phyloP scores from a whole-genome alignment of 2,329 filamentous ascomycete genomes.

The Hymenoscyphus salicellus region DNA sequence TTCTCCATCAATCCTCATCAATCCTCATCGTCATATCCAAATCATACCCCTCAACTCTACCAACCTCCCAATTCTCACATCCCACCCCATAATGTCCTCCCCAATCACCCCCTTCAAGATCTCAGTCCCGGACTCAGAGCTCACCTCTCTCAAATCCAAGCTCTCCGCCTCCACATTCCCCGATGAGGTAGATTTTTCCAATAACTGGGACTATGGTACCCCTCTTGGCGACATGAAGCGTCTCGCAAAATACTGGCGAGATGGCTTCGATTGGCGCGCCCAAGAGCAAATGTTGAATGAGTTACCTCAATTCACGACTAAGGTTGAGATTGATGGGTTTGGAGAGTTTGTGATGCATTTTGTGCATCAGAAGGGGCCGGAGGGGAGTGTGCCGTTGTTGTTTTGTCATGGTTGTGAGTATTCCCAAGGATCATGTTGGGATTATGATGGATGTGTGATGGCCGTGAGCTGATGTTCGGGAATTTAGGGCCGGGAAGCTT shows the following conservation, averaged over 20 bases:
- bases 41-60: background rate
- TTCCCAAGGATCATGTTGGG: too few relatives aligned
- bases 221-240: slow-evolving; percentile 11
- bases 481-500: slow-evolving; percentile 59
- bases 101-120: slow-evolving; percentile 14
- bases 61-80: background rate
- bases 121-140: slow-evolving; percentile 8
- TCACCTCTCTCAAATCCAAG: slow-evolving; percentile 9
- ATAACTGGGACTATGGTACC: slow-evolving; percentile 13
- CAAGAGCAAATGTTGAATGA: slow-evolving; percentile 16
- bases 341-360: slow-evolving; percentile 61
- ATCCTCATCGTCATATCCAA: background rate
- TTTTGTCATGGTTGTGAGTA: slow-evolving; percentile 58
- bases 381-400: slow-evolving; percentile 59
- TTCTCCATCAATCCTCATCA: background rate
- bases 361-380: slow-evolving; percentile 53
- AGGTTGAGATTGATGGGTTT: slow-evolving; percentile 55
- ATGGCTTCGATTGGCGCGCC: slow-evolving; percentile 26
- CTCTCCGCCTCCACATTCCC: slow-evolving; percentile 10
- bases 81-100: slow-evolving; percentile 4
- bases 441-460: background rate
- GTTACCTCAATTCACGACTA: slow-evolving; percentile 32
- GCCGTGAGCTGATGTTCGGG: too few relatives aligned
- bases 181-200: slow-evolving; percentile 12
- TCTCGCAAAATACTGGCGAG: slow-evolving; percentile 19